Evolutionary conservation across 2,329 filamentous ascomycete genomes (phyloP), one percentile per base, ranked within the genome.

Genomic region (Aspergillus flavus): DNA sequence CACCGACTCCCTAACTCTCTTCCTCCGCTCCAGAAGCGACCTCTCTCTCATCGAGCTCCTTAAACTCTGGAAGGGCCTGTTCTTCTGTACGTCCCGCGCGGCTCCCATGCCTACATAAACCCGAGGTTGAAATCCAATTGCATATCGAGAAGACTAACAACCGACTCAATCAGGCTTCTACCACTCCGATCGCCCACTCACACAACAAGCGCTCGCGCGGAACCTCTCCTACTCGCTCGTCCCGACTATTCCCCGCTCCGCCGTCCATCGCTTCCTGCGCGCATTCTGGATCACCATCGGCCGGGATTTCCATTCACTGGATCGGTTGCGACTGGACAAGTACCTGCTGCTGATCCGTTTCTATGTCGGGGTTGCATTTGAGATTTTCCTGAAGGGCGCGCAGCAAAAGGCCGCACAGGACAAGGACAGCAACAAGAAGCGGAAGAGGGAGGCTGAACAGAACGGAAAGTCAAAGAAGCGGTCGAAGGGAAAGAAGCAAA

Each of bases 21-120:
- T 92, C 83, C 89, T 98, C 75, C 85, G 87, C 65, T 84, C 86
- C 64, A 85, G 86, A 71, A 82, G 78, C 60, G 76, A 84, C 59
- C 86, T 97, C 65, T 81, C 86, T 21, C 82, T 86, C 46, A 78
- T 91, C 68, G 93, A 97, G 68, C 83, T 92, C 57, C 83, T 94
- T 64, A 97, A 97, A 82, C 86, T 98, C 68, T 97, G 93, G 93
- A 96, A 96, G 76, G 94, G 93, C 6, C 86, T 98, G 23, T 97
- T 95, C 83, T 97, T 93, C 84, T 88, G 86, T 86, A 81, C 59
- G 81, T 68, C 23, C 5, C 14, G 39, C n/a, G 23, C 41, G 48
- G 52, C 21, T 26, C 41, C 58, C 30, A 4, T n/a, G 39, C 39
- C 39, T 41, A 41, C 39, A n/a, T 41, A 19, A 7, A n/a, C 34